Evolutionary conservation across 2,329 filamentous ascomycete species (phyloP).

Genomic region (Xylariaceae sp.): DNA sequence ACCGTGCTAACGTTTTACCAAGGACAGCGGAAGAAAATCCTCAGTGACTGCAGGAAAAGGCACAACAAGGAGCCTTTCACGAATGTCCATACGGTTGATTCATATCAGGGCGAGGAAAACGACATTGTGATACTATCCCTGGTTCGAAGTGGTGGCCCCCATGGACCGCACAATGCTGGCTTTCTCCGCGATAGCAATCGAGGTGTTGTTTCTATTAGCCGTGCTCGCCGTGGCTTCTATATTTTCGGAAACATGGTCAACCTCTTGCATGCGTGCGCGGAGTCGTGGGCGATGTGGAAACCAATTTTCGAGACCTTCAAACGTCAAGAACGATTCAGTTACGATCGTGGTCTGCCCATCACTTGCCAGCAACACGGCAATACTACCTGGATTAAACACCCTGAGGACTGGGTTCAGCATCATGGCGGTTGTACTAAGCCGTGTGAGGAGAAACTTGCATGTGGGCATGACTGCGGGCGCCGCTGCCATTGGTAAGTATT

Average conservation of each 20-base stretch:
- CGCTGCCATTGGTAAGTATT: slow-evolving; percentile 32
- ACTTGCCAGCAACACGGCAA: slow-evolving; percentile 56
- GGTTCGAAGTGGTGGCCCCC: slow-evolving; percentile 61
- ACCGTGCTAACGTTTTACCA: slow-evolving; percentile 86
- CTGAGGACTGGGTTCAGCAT: slow-evolving; percentile 45
- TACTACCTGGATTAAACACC: slow-evolving; percentile 46
- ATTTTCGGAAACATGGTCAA: slow-evolving; percentile 71
- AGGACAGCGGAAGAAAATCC: slow-evolving; percentile 66
- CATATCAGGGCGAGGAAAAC: slow-evolving; percentile 89
- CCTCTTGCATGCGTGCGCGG: slow-evolving; percentile 41
- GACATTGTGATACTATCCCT: slow-evolving; percentile 75
- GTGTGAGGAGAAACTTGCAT: slow-evolving; percentile 25
- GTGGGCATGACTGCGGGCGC: slow-evolving; percentile 30
- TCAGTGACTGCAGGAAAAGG: slow-evolving; percentile 40
- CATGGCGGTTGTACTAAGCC: slow-evolving; percentile 28
- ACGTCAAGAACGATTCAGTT: slow-evolving; percentile 30
- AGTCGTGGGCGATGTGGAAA: slow-evolving; percentile 39
- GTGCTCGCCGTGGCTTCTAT: slow-evolving; percentile 74
- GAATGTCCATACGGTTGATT: slow-evolving; percentile 77
- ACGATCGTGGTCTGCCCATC: slow-evolving; percentile 50
- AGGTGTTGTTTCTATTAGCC: slow-evolving; percentile 55
- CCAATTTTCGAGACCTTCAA: slow-evolving; percentile 39
- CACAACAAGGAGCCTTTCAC: slow-evolving; percentile 32
- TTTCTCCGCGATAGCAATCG: slow-evolving; percentile 64
- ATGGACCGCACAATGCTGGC: slow-evolving; percentile 49